Base-by-base conservation (phyloP, 164 flowering plant species). In the Macadamia tetraphylla region DNA sequence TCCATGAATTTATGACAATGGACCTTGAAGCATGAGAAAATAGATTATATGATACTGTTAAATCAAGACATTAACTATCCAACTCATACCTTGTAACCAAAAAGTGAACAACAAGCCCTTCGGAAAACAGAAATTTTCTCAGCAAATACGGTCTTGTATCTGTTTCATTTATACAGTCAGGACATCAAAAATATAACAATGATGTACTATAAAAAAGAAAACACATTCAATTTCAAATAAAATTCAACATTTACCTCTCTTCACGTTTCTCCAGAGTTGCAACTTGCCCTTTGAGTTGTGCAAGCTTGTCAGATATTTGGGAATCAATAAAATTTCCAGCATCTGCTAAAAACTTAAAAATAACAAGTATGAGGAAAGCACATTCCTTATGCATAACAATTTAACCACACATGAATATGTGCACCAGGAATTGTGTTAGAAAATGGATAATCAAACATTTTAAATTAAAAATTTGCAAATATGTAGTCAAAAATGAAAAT, bases 101-200 rank as follows among this genome's bases (percentile, higher is more conserved):
- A 95, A 69, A 95, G 92, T 31, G 89, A 94, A 70, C 99, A 92
- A 69, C 99, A 92, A n/a, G 99, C 99, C 81, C 89, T 86, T 81
- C 99, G 79, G 74, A 95, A 95, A 40, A 95, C 97, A 65, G 98
- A 92, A 60, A 92, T 95, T 78, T 83, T 88, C 81, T 95, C 99
- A 0, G 94, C 94, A 81, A 95, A 95, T 59, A 95, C 99, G 62
- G 92, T 82, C 79, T 88, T 95, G 84, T 95, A 95, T 74, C 99
- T 95, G 90, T 79, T 76, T 57, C 63, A 51, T 31, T 18, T 40
- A 66, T 35, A 70, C 63, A 29, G 29, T 60, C 67, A 64, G 65
- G 67, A 35, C 15, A 55, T 9, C 7, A 62, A 35, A 6, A 55
- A 5, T 60, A 52, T 32, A 67, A 8, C 6, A 53, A 35, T 35